These are phyloP conservation scores for Musa itinerans DNA, from an alignment of 176 grass and related monocot species.

Conservation along the genomic window DNA sequence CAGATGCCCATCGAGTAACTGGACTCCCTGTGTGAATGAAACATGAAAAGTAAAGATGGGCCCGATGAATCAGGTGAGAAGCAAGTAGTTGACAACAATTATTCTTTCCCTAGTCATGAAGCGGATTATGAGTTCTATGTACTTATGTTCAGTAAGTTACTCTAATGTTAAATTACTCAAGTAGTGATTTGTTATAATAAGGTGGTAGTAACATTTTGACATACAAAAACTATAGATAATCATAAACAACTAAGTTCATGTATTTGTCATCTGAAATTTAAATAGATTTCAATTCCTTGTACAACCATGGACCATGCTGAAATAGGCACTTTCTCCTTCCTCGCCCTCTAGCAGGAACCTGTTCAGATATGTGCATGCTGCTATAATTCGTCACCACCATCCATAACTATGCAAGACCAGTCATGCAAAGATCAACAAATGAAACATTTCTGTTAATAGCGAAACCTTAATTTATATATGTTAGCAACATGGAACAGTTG, in stretches of 20 bases:
- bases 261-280: too few relatives aligned
- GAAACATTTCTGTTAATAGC: too few relatives aligned
- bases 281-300: not conserved
- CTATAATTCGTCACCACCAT: too few relatives aligned
- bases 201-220: not conserved
- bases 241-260: not conserved
- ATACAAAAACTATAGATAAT: not conserved
- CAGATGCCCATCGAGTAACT: constrained; percentile 77
- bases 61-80: not conserved
- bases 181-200: not conserved
- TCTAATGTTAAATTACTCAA: not conserved
- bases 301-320: not conserved
- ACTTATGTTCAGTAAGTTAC: not conserved
- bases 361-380: not conserved
- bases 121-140: not conserved
- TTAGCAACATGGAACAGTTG: too few relatives aligned
- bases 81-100: not conserved
- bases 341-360: not conserved
- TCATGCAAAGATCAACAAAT: too few relatives aligned
- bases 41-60: not conserved
- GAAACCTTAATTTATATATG: too few relatives aligned
- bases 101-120: not conserved
- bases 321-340: not conserved
- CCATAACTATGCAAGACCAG: too few relatives aligned
- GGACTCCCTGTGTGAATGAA: constrained; percentile 50